Evolutionary conservation across 108 stramenopile species (phyloP).

Genomic region (Cyclotella baltica): DNA sequence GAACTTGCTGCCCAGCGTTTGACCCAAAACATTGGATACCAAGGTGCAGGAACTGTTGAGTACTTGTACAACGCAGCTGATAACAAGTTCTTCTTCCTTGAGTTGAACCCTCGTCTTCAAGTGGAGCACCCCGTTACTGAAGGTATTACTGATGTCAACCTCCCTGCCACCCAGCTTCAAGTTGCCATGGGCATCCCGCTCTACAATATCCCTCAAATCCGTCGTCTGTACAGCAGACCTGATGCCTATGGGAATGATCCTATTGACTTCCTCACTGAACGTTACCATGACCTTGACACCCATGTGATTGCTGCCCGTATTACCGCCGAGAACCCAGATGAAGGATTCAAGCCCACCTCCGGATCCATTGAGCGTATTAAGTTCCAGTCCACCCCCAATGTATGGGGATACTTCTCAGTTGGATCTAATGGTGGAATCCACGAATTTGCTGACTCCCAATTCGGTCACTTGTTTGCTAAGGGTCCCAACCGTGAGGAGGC

Average conservation of each 20-base stretch:
- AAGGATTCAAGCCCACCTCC: conserved; percentile 98
- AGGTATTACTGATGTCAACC: conserved; percentile 90
- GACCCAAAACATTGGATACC: conserved; percentile 95
- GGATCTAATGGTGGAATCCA: conserved; percentile 98
- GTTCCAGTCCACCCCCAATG: conserved; percentile 97
- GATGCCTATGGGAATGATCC: conserved; percentile 79
- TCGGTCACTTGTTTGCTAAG: conserved; percentile 98
- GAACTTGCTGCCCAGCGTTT: conserved; percentile 94
- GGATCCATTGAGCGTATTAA: conserved; percentile 97
- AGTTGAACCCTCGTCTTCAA: conserved; percentile 99
- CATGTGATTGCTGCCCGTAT: conserved; percentile 99
- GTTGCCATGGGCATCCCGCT: conserved; percentile 99
- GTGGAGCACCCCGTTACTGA: conserved; percentile 98
- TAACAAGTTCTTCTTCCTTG: conserved; percentile 96
- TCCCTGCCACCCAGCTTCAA: conserved; percentile 95
- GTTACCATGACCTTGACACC: conserved; percentile 82
- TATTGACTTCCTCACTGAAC: conserved; percentile 94
- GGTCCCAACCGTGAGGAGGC: conserved; percentile 95
- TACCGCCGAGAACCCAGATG: conserved; percentile 99
- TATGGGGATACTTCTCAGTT: conserved; percentile 99
- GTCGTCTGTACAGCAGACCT: conserved; percentile 82
- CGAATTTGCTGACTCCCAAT: conserved; percentile 98
- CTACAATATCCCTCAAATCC: conserved; percentile 92
- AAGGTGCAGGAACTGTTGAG: conserved; percentile 99
- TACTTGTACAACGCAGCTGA: conserved; percentile 96